A percentile compares a stretch with the other conserved stretches of the same genome.
These are phyloP conservation scores for Physcomitrium patens DNA, from an alignment of 225 moss, liverwort and hornwort genomes.

Conservation along the genomic window DNA sequence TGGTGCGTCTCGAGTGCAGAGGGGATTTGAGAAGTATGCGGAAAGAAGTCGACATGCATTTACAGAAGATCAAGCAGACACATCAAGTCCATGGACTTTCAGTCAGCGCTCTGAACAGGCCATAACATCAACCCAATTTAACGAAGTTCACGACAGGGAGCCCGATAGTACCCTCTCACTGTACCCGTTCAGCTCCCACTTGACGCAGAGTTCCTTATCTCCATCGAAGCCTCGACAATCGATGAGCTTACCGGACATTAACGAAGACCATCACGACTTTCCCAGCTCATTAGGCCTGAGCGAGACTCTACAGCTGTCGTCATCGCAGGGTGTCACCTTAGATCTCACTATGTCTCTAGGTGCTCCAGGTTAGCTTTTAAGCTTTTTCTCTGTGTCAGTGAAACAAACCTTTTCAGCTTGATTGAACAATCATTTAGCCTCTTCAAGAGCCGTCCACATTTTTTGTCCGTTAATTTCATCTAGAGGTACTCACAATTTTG, in stretches of 20 bases:
- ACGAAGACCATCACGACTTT: conserved; percentile 49
- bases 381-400: conserved; percentile 13
- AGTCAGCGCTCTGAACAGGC: conserved; percentile 35
- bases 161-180: conserved; percentile 51
- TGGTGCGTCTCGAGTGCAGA: conserved; percentile 23
- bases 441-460: background rate
- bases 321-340: conserved; percentile 62
- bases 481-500: conserved; percentile 39
- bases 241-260: conserved; percentile 64
- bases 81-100: conserved; percentile 47
- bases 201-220: conserved; percentile 31
- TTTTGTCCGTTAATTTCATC: conserved; percentile 22
- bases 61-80: conserved; percentile 43
- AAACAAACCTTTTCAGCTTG: conserved; percentile 24
- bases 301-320: conserved; percentile 47
- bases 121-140: conserved; percentile 22
- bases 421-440: conserved; percentile 9
- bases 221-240: conserved; percentile 33
- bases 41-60: conserved; percentile 30
- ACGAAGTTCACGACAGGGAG: conserved; percentile 33
- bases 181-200: conserved; percentile 49
- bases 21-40: conserved; percentile 34
- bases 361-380: conserved; percentile 54
- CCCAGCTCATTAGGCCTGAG: conserved; percentile 33
- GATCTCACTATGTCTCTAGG: conserved; percentile 86